Evolutionary conservation across 2,329 filamentous ascomycete species (phyloP), one percentile per base, ranked within the genome.

Genomic region (Coniella lustricola): DNA sequence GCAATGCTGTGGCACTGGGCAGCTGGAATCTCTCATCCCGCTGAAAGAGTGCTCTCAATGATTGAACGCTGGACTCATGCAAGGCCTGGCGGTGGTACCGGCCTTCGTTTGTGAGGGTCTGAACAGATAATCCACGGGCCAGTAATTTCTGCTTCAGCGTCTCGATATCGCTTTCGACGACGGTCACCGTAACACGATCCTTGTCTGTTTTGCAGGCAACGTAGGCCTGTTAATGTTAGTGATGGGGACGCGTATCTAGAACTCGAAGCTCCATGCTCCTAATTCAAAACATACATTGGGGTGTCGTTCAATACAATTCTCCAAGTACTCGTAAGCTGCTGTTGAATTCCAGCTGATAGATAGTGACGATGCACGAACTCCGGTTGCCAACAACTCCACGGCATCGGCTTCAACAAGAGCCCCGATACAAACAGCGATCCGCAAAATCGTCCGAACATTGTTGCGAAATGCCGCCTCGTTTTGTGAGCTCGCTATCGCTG

Each of bases 141-240:
- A 18, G 18, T 18, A 37, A 9, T 12, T 21, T 7, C 16, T 37
- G 35, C 17, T 37, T 18, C 7, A 37, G 10, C 7, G 35, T 8
- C 10, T 18, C 10, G 7, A 13, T 18, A 37, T 21, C 17, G 8
- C 8, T 4, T 12, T 45, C 16, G 9, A 34, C 39, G 7, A 50
- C 18, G 7, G 52, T 54, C 12, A 54, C 37, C 12, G 52, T 54
- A 2, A 48, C 10, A 10, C 18, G 20, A 3, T 17, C 48, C 20
- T 50, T 47, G 21, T 54, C 52, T 10, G 38, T 43, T 3, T 43
- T 32, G 38, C 52, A 52, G 3, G 52, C 46, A 25, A 54, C 42
- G 17, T 54, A 54, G 3, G 40, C 52, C 52, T 54, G 31, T 12
- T 37, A 18, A 1, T 37, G 35, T 37, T 18, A 18, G 35, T 12